Evolutionary conservation across 2,329 filamentous ascomycete genomes (phyloP).

Genomic region (Xylariaceae sp.): DNA sequence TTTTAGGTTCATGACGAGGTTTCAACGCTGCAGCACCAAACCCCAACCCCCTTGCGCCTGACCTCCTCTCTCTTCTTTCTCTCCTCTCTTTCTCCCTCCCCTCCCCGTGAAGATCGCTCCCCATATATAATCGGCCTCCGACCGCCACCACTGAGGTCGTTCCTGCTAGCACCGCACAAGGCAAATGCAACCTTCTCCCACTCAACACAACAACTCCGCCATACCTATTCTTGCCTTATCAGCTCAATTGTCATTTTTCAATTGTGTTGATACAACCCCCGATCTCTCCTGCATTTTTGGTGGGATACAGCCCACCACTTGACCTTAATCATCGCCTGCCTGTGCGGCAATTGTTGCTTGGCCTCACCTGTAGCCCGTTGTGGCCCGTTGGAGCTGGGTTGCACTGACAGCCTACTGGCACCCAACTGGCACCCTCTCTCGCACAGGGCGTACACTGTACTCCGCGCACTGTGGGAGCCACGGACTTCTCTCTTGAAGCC

Average conservation of each 20-base stretch:
- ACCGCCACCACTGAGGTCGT: neutral
- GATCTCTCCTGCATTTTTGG: neutral
- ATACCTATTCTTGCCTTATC: neutral
- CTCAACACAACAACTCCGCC: neutral
- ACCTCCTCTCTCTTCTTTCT: neutral
- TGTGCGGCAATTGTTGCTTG: neutral
- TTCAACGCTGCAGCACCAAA: neutral
- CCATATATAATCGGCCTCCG: neutral
- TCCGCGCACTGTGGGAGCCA: conserved; percentile 7
- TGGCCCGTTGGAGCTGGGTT: neutral
- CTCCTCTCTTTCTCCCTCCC: neutral
- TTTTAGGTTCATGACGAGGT: neutral
- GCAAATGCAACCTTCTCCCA: neutral
- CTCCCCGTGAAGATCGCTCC: neutral
- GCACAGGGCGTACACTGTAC: conserved; percentile 18
- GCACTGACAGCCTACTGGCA: conserved; percentile 6
- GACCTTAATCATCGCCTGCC: neutral
- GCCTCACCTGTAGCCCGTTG: neutral
- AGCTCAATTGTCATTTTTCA: neutral
- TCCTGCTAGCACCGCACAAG: neutral
- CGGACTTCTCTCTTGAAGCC: conserved; percentile 17
- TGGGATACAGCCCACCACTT: neutral
- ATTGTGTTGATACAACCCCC: neutral
- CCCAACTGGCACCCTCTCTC: conserved; percentile 10
- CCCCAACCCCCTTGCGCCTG: neutral